phyloP scores from a whole-genome alignment of 2,329 filamentous ascomycete species.

The Neopestalotiopsis clavispora region DNA sequence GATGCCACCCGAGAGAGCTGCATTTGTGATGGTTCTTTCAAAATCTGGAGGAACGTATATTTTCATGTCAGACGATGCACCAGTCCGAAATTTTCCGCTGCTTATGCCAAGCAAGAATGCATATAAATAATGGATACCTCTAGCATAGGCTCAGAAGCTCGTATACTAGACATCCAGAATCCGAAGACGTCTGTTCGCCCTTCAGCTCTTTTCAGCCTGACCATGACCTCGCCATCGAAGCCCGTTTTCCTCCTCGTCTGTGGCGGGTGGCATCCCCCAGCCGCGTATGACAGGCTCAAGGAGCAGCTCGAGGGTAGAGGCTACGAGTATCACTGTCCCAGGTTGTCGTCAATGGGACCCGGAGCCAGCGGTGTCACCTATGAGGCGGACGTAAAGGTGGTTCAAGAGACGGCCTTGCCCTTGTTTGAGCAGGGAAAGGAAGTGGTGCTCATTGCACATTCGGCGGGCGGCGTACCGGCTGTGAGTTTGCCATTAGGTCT shows the following conservation, averaged over 20 bases:
- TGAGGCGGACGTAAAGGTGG: constrained; percentile 18
- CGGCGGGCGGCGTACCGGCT: constrained; percentile 26
- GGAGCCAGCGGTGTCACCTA: constrained; percentile 7
- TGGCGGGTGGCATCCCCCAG: constrained; percentile 16
- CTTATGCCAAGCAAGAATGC: no score
- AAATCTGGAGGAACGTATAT: no score
- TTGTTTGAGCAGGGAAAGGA: constrained; percentile 22
- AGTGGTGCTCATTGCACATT: constrained; percentile 27
- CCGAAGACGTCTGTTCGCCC: no score
- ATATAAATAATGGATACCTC: no score
- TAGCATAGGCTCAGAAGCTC: no score
- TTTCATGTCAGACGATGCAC: no score
- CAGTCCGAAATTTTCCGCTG: no score
- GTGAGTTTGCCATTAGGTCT: background rate
- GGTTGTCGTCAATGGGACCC: constrained; percentile 9
- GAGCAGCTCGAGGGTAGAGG: constrained; percentile 6
- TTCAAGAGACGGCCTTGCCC: constrained; percentile 20
- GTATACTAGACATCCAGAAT: no score
- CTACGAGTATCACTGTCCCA: constrained; percentile 13
- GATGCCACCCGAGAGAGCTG: background rate
- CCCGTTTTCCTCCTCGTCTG: constrained; percentile 16
- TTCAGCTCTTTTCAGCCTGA: no score
- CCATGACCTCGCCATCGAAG: constrained; percentile 4
- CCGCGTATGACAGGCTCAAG: constrained; percentile 9
- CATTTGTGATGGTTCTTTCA: background rate